Percentiles rank a stretch among this genome's conserved stretches.
phyloP scores from a whole-genome alignment of 352 stramenopile species.

The Pythium aphanidermatum region DNA sequence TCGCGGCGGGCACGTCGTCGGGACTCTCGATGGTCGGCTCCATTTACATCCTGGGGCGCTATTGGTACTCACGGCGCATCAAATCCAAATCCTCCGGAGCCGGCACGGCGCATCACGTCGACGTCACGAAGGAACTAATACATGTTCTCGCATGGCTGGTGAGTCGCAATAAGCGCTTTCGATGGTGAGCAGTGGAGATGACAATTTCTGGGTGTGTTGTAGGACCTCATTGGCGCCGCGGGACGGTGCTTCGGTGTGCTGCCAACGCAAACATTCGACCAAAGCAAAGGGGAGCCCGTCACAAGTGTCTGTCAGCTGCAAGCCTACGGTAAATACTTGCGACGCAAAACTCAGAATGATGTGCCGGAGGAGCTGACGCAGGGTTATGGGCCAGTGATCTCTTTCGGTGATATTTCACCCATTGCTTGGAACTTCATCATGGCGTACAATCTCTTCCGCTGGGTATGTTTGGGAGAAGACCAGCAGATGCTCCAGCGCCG shows the following conservation, averaged over 20 bases:
- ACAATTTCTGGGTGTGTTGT: not conserved
- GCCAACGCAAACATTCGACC: constrained; percentile 61
- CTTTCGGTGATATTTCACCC: constrained; percentile 62
- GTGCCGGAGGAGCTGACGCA: not conserved
- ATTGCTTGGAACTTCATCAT: constrained; percentile 86
- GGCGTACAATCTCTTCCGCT: constrained; percentile 75
- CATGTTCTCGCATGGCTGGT: constrained; percentile 81
- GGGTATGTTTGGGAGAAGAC: constrained; percentile 78
- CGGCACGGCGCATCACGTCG: constrained; percentile 42
- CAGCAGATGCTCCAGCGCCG: constrained; percentile 77
- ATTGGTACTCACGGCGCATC: constrained; percentile 62
- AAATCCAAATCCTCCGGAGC: constrained; percentile 26
- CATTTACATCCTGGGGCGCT: constrained; percentile 80
- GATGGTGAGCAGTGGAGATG: not conserved
- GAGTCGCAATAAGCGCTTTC: not conserved
- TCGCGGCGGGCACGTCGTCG: constrained; percentile 63
- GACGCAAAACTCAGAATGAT: no score
- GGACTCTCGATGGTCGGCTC: constrained; percentile 71
- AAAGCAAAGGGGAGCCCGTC: constrained; percentile 41
- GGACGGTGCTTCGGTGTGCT: constrained; percentile 65
- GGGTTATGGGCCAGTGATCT: constrained; percentile 42
- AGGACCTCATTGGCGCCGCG: constrained; percentile 68
- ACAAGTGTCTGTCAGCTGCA: constrained; percentile 64
- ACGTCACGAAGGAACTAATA: constrained; percentile 83
- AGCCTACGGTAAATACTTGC: constrained; percentile 39